These are phyloP conservation scores for Pseudocercospora musae DNA, from an alignment of 2,329 filamentous ascomycete genomes.

Conservation along the genomic window DNA sequence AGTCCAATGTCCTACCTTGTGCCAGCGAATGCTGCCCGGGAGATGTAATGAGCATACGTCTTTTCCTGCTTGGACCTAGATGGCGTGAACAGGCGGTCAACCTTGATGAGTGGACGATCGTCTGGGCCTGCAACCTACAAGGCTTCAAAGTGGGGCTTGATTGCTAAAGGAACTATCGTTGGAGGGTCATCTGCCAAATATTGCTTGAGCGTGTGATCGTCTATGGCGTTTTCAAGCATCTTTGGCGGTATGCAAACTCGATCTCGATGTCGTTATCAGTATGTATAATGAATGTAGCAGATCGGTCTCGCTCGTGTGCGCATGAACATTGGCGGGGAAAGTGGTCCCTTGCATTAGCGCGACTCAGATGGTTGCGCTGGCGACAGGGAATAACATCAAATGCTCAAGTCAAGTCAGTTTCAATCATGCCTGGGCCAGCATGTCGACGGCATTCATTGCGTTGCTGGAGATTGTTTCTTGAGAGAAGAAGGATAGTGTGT, in stretches of 20 bases:
- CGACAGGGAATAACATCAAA: neutral
- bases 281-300: neutral
- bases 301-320: neutral
- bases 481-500: neutral
- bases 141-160: constrained; percentile 87
- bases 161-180: constrained; percentile 79
- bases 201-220: constrained; percentile 53
- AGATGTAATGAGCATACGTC: constrained; percentile 86
- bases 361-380: neutral
- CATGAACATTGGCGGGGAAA: neutral
- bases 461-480: neutral
- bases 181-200: constrained; percentile 91
- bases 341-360: constrained; percentile 4
- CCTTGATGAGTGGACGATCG: neutral
- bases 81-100: neutral
- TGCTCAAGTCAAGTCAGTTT: neutral
- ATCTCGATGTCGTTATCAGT: neutral
- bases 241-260: neutral
- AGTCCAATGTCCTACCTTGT: constrained; percentile 28
- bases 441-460: neutral
- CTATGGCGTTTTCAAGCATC: constrained; percentile 35
- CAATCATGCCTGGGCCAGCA: neutral
- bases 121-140: constrained; percentile 37
- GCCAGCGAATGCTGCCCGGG: constrained; percentile 54
- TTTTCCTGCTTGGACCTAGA: constrained; percentile 55